Evolutionary conservation across 192 early-diverging fungal species (phyloP).

Genomic region (Entomortierella beljakovae): DNA sequence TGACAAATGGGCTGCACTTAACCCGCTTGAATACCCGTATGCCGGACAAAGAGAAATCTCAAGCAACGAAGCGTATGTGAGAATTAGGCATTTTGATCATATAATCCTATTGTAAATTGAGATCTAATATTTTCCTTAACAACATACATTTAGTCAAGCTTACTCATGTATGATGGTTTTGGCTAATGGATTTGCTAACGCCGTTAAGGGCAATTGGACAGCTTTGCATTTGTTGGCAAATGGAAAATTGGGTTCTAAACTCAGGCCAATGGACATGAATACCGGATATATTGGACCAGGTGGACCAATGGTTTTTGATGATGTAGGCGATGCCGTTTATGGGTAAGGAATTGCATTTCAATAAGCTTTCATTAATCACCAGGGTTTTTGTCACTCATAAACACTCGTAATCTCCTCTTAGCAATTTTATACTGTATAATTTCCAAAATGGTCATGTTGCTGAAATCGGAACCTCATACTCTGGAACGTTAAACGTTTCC

Average conservation of each 20-base stretch:
- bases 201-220: conserved; percentile 40
- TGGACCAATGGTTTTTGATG: conserved; percentile 60
- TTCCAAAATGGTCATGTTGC: conserved; percentile 46
- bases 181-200: conserved; percentile 57
- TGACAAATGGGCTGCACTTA: conserved; percentile 54
- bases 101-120: not conserved
- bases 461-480: conserved; percentile 52
- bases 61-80: conserved; percentile 57
- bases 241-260: conserved; percentile 45
- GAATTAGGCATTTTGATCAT: not conserved
- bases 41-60: conserved; percentile 59
- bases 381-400: too few relatives aligned
- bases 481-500: conserved; percentile 51
- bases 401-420: conserved; percentile 3
- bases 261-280: conserved; percentile 56
- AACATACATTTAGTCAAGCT: conserved; percentile 36
- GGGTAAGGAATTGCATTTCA: conserved; percentile 30
- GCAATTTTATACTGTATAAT: conserved; percentile 61
- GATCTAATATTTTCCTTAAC: not conserved
- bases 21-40: conserved; percentile 56
- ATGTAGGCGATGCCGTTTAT: conserved; percentile 58
- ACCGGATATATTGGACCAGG: conserved; percentile 63
- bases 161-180: conserved; percentile 67
- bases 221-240: conserved; percentile 40
- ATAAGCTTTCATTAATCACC: too few relatives aligned